These are phyloP conservation scores for Gautieria morchelliformis DNA, from an alignment of 768 basidiomycete species.

Conservation along the genomic window DNA sequence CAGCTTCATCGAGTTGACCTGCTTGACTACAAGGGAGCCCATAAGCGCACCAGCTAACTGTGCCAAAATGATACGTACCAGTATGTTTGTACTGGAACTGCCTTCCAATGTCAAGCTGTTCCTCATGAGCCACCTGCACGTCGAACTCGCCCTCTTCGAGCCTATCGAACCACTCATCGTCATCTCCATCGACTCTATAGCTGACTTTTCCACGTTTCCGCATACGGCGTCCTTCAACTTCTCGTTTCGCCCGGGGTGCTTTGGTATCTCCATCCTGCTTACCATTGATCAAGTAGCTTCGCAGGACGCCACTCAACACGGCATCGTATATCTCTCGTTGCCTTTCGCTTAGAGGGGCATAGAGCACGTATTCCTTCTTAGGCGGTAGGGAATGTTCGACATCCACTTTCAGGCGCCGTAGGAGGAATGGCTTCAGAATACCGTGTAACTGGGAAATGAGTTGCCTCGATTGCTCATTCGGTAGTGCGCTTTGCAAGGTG, in stretches of 20 bases:
- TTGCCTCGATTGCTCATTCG: slow-evolving; percentile 46
- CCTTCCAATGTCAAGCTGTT: slow-evolving; percentile 43
- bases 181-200: slow-evolving; percentile 44
- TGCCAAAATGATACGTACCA: slow-evolving; percentile 33
- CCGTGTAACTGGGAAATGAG: slow-evolving; percentile 76
- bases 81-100: slow-evolving; percentile 51
- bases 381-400: slow-evolving; percentile 76
- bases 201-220: slow-evolving; percentile 32
- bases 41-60: not conserved
- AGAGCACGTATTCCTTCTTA: slow-evolving; percentile 91
- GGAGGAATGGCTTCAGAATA: slow-evolving; percentile 91
- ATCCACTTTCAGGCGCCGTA: slow-evolving; percentile 85
- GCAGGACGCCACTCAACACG: slow-evolving; percentile 61
- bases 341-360: slow-evolving; percentile 73
- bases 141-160: slow-evolving; percentile 32
- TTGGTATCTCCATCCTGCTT: slow-evolving; percentile 8
- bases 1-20: slow-evolving; percentile 86
- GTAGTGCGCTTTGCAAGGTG: slow-evolving; percentile 45
- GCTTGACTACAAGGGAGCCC: slow-evolving; percentile 42
- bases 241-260: slow-evolving; percentile 18
- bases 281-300: slow-evolving; percentile 38
- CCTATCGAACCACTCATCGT: slow-evolving; percentile 58
- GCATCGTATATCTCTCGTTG: slow-evolving; percentile 84
- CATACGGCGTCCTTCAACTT: slow-evolving; percentile 22
- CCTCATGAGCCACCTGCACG: slow-evolving; percentile 27